Percentiles rank a stretch among this genome's conserved stretches.
Conservation (phyloP, 1,139 yeast genomes). For the Taphrina pruni region DNA sequence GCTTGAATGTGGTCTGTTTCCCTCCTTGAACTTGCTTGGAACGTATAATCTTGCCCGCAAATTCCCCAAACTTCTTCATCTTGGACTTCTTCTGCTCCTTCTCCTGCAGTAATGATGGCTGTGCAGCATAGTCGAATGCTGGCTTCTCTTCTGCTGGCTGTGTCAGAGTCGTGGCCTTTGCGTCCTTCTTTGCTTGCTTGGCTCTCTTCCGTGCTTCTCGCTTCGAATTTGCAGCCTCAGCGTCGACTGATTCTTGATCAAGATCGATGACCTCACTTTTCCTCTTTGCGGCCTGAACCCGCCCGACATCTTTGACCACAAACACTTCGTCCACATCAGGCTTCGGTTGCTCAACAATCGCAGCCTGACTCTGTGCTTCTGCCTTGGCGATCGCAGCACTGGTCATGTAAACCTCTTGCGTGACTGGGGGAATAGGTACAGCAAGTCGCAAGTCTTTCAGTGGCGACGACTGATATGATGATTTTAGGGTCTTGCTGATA, state of each 20-base stretch:
- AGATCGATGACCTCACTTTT: conserved; percentile 28
- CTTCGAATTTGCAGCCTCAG: conserved; percentile 1
- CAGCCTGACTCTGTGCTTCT: not conserved
- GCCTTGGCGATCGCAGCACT: not conserved
- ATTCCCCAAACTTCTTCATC: conserved; percentile 34
- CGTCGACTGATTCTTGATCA: not conserved
- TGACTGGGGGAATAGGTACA: conserved; percentile 34
- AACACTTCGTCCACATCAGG: conserved; percentile 24
- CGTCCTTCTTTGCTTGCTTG: conserved; percentile 16
- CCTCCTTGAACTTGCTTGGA: conserved; percentile 39
- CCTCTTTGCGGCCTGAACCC: conserved; percentile 24
- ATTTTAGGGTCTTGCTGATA: not conserved
- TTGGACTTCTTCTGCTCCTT: conserved; percentile 29
- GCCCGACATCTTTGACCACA: conserved; percentile 27
- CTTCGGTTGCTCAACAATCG: conserved; percentile 6
- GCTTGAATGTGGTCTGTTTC: conserved; percentile 37
- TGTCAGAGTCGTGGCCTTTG: not conserved
- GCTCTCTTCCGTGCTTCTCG: conserved; percentile 24
- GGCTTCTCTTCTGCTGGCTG: conserved; percentile 11
- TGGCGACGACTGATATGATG: not conserved
- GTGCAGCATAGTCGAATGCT: conserved; percentile 40
- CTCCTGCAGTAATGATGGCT: conserved; percentile 23
- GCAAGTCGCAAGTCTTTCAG: conserved; percentile 4
- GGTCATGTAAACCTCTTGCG: conserved; percentile 16
- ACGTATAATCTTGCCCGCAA: conserved; percentile 34